phyloP scores from a whole-genome alignment of 2,329 filamentous ascomycete species.

The Fonsecaea multimorphosa region DNA sequence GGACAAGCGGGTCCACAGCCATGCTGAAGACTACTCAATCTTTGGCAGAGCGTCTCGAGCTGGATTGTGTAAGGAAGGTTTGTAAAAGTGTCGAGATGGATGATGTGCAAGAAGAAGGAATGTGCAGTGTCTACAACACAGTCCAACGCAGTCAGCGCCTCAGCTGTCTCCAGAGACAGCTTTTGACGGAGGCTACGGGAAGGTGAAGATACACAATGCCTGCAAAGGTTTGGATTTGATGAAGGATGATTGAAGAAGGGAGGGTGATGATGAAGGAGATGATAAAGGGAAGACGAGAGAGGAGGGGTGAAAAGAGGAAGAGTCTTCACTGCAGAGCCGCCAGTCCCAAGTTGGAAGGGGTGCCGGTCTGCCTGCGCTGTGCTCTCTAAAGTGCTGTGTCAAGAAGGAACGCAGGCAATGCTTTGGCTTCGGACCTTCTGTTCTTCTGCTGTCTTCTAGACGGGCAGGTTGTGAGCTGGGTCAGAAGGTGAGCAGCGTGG shows the following conservation, averaged over 20 bases:
- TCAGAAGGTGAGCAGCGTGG: not conserved
- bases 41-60: not conserved
- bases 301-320: conserved; percentile 11
- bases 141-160: conserved; percentile 14
- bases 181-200: conserved; percentile 7
- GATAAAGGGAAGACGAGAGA: conserved; percentile 7
- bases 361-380: conserved; percentile 27
- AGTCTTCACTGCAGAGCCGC: conserved; percentile 8
- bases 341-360: conserved; percentile 23
- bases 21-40: not conserved
- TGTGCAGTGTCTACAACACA: not conserved
- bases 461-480: not conserved
- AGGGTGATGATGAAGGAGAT: conserved; percentile 23
- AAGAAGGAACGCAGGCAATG: not conserved
- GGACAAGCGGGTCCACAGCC: not conserved
- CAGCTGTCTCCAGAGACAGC: conserved; percentile 8
- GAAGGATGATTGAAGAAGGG: conserved; percentile 24
- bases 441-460: not conserved
- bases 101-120: conserved; percentile 13
- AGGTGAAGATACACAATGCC: conserved; percentile 9
- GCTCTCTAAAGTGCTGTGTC: not conserved
- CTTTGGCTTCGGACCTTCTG: not conserved
- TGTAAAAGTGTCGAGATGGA: conserved; percentile 10
- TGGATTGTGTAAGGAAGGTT: not conserved
- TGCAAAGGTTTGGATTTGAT: conserved; percentile 18